phyloP scores from a whole-genome alignment of 2,329 filamentous ascomycete species.

The Diaporthe batatas region DNA sequence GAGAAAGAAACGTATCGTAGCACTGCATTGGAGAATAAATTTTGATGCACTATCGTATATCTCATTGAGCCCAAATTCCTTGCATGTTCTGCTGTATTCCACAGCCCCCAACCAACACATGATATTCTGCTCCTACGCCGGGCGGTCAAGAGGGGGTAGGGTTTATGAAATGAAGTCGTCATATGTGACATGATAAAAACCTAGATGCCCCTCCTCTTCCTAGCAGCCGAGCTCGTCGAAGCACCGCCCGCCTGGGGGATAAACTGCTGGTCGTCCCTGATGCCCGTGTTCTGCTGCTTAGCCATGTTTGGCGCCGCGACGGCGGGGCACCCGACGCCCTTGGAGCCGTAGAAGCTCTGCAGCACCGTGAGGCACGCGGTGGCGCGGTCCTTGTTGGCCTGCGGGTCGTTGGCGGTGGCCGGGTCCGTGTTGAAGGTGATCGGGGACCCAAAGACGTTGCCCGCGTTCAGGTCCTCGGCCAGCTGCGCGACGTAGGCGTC shows the following conservation, averaged over 20 bases:
- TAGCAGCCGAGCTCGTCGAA: neutral
- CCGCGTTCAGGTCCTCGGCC: conserved; percentile 54
- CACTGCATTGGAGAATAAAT: neutral
- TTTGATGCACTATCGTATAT: conserved; percentile 1
- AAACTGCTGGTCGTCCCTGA: conserved; percentile 31
- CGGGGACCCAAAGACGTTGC: conserved; percentile 48
- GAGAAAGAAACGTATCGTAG: neutral
- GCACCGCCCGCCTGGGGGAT: conserved; percentile 11
- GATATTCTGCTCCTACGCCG: neutral
- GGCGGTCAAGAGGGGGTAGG: no score
- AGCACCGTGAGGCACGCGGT: conserved; percentile 23
- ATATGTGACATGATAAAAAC: neutral
- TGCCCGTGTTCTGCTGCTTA: conserved; percentile 16
- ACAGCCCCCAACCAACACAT: neutral
- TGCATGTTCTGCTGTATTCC: neutral
- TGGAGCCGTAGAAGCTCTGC: conserved; percentile 33
- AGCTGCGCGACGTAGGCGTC: conserved; percentile 56
- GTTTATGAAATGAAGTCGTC: no score
- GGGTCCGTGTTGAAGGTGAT: conserved; percentile 26
- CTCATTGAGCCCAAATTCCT: neutral
- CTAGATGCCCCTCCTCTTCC: conserved; percentile 6
- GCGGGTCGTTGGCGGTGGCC: conserved; percentile 11
- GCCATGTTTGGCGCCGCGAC: conserved; percentile 31
- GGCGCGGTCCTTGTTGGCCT: conserved; percentile 32
- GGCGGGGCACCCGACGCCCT: conserved; percentile 30